Evolutionary conservation across 177 flowering plant genomes (phyloP).

Genomic region (Tripterygium wilfordii): DNA sequence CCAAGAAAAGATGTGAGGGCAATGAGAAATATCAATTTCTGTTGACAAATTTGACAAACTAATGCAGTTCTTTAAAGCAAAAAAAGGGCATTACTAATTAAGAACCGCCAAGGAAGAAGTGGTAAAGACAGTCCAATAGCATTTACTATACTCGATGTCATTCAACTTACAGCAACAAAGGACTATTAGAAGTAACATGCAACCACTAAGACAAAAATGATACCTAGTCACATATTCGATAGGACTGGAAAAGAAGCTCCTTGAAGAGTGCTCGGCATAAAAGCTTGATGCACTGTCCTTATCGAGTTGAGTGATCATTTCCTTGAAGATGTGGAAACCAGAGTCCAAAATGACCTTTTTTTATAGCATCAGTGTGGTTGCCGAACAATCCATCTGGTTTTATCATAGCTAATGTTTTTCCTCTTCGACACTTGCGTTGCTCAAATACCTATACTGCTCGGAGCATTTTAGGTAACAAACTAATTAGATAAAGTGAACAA

Average conservation of each 20-base stretch:
- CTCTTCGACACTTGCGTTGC: constrained; percentile 23
- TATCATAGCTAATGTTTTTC: constrained; percentile 76
- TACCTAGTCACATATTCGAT: constrained; percentile 87
- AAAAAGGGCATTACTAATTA: no score
- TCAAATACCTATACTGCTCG: constrained; percentile 23
- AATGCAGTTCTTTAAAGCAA: no score
- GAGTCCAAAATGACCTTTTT: constrained; percentile 41
- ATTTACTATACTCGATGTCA: no score
- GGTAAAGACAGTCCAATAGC: no score
- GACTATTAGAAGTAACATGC: neutral
- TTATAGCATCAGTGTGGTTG: constrained; percentile 48
- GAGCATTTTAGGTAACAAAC: no score
- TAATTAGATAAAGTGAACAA: no score
- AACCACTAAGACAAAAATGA: neutral
- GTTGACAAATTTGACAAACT: no score
- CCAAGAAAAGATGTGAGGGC: no score
- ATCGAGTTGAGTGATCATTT: constrained; percentile 43
- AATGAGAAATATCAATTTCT: no score
- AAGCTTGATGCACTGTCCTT: constrained; percentile 38
- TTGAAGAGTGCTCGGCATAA: constrained; percentile 73
- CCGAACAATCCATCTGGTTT: constrained; percentile 83
- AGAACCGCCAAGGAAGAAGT: no score
- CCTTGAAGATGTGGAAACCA: constrained; percentile 52
- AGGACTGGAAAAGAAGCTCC: constrained; percentile 66
- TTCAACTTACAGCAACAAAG: no score